phyloP scores from a whole-genome alignment of 2,329 filamentous ascomycete genomes.

The Aureobasidium namibiae region DNA sequence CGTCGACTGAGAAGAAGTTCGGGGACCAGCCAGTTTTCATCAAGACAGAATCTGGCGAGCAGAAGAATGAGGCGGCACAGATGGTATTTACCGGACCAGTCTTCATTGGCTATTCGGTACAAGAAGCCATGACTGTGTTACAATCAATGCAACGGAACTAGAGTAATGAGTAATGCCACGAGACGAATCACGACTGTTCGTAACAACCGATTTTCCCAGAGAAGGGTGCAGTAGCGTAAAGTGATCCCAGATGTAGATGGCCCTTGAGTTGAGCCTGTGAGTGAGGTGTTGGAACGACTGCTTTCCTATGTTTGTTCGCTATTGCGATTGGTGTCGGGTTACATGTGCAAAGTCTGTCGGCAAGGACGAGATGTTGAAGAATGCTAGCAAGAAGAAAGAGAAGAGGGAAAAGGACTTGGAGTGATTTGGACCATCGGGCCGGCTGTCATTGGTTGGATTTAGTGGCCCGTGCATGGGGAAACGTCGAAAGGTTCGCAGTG shows the following conservation, averaged over 20 bases:
- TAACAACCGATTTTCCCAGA: not conserved
- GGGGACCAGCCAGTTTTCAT: not conserved
- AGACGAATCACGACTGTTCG: not conserved
- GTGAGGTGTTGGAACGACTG: too few relatives aligned
- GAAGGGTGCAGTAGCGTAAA: not conserved
- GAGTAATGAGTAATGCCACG: slow-evolving; percentile 2
- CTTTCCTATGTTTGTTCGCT: not conserved
- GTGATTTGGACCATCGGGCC: not conserved
- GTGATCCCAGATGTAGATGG: not conserved
- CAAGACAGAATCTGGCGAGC: not conserved
- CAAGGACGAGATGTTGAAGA: not conserved
- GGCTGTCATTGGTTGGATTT: not conserved
- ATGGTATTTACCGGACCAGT: slow-evolving; percentile 90
- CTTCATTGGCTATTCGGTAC: slow-evolving; percentile 83
- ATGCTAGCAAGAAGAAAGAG: not conserved
- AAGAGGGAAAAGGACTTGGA: not conserved
- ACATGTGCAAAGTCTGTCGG: not conserved
- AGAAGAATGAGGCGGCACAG: slow-evolving; percentile 40
- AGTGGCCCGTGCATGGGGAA: not conserved
- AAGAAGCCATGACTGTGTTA: slow-evolving; percentile 71
- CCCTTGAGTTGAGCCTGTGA: too few relatives aligned
- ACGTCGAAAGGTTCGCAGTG: slow-evolving; percentile 8
- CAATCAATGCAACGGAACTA: slow-evolving; percentile 31
- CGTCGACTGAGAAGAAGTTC: not conserved
- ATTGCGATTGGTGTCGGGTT: not conserved